Conservation (phyloP, 2,329 filamentous ascomycete genomes). For the Colletotrichum liaoningense region DNA sequence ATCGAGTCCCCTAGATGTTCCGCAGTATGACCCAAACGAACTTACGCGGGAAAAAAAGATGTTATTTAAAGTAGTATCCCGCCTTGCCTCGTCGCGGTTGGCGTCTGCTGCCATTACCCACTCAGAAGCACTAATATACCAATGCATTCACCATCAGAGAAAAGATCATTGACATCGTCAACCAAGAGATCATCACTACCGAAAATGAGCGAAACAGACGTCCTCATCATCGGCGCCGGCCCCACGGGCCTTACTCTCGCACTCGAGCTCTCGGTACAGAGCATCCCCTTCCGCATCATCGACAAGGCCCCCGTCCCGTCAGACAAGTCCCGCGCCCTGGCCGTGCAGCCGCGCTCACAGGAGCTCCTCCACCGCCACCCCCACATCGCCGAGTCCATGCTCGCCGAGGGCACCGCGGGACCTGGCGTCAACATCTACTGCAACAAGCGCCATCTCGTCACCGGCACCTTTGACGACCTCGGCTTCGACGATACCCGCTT, state of each 20-base stretch:
- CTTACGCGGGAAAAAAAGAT: neutral
- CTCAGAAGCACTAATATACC: neutral
- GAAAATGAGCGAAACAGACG: conserved; percentile 29
- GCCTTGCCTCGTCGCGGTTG: neutral
- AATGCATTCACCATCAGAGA: conserved; percentile 6
- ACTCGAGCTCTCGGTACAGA: conserved; percentile 44
- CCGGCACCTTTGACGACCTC: conserved; percentile 46
- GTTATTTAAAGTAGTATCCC: conserved; percentile 11
- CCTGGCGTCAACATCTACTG: conserved; percentile 51
- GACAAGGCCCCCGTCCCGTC: conserved; percentile 47
- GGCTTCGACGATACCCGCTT: conserved; percentile 45
- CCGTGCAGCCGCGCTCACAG: conserved; percentile 60
- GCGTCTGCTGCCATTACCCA: neutral
- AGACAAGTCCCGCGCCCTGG: conserved; percentile 54
- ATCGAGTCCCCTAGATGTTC: neutral
- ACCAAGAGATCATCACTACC: neutral
- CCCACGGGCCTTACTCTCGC: conserved; percentile 50
- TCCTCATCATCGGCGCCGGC: conserved; percentile 50
- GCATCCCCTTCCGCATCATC: conserved; percentile 51
- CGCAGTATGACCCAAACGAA: neutral
- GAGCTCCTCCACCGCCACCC: conserved; percentile 61
- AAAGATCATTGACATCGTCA: neutral
- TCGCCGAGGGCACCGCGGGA: conserved; percentile 50
- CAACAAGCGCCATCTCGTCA: conserved; percentile 44
- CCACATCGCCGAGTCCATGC: conserved; percentile 46